Base-by-base conservation (phyloP, 352 stramenopile species). In the Phytophthora litchii region DNA sequence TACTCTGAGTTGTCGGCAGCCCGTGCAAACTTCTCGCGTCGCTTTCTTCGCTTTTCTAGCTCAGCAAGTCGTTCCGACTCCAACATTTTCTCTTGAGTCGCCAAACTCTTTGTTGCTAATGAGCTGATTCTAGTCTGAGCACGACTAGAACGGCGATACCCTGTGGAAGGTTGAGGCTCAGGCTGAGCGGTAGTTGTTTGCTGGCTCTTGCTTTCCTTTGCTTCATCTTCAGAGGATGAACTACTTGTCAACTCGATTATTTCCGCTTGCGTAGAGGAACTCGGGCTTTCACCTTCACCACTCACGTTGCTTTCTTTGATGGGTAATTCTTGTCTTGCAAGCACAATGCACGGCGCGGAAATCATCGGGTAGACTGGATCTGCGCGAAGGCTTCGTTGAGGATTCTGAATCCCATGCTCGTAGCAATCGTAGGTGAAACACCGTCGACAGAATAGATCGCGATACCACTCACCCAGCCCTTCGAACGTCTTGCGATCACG, bases 391-490 rank as follows among this genome's bases (percentile, higher is more conserved):
- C 48, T 60, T 14, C 80, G 81, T 19, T 71, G 69, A 3, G 83
- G 81, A 35, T 89, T 75, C 45, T 89, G 54, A 38, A 89, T 94
- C 1, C 90, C 90, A 60, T 98, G 93, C 31, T 96, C 64, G 41
- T 83, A 76, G 51, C 93, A 98, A 64, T 97, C 89, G 71, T 97
- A 98, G 0, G 61, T 79, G 57, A 89, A 97, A 66, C 93, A 98
- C 2, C 86, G 76, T 3, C 88, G 74, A 60, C 93, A 98, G 56
- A 97, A 96, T 3, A 98, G 49, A 52, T 92, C 77, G 0, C 85
- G 78, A 67, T 93, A 94, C 50, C 76, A 88, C 57, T 96, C 86
- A 37, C 83, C 78, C 13, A 89, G 41, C 9, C 81, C 61, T 36
- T 78, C 72, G 35, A 94, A 91, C 0, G 64, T 62, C 14, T 59